Conservation (phyloP, 2,329 filamentous ascomycete genomes). For the Cryphonectria parasitica region DNA sequence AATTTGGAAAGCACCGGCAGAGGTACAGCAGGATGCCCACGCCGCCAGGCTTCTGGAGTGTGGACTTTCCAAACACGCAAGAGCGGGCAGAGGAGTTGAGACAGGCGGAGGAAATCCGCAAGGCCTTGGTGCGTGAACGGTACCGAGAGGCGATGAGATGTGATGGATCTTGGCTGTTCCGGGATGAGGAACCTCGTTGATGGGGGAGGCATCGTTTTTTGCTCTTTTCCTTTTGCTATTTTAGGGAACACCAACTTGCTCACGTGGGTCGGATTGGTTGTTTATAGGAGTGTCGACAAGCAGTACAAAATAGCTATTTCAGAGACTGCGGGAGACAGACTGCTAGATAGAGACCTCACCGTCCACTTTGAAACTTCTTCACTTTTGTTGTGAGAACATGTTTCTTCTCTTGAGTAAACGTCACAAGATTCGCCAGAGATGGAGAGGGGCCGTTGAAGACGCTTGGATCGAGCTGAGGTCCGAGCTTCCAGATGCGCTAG, state of each 20-base stretch:
- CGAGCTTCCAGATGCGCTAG: conserved; percentile 9
- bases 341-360: background rate
- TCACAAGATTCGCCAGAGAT: background rate
- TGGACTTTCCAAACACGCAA: conserved; percentile 88
- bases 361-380: background rate
- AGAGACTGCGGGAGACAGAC: background rate
- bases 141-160: conserved; percentile 81
- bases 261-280: background rate
- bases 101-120: conserved; percentile 67
- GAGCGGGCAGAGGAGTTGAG: conserved; percentile 69
- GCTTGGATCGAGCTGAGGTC: conserved; percentile 17
- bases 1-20: conserved; percentile 77
- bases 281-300: background rate
- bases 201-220: background rate
- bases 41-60: conserved; percentile 88
- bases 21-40: conserved; percentile 71
- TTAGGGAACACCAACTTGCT: background rate
- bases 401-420: background rate
- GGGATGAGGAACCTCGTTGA: conserved; percentile 65
- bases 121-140: conserved; percentile 69
- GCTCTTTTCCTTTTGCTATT: background rate
- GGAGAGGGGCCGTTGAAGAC: background rate
- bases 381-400: background rate
- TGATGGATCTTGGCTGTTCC: conserved; percentile 78
- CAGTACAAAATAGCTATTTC: background rate